Evolutionary conservation across 257 asterid genomes (phyloP).

Genomic region (Petunia axillaris): DNA sequence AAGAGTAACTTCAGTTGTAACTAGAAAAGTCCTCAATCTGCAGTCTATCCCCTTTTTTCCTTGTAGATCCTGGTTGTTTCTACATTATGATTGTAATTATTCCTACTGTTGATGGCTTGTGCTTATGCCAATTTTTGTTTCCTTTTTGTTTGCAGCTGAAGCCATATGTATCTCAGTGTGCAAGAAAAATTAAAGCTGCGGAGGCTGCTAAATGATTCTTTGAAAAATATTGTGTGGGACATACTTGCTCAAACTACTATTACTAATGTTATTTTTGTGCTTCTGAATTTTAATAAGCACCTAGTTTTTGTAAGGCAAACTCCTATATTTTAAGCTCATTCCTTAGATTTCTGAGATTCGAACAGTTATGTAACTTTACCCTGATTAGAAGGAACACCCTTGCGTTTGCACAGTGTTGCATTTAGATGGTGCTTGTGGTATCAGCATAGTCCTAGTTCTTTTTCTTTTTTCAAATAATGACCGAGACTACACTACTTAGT

Average conservation of each 20-base stretch:
- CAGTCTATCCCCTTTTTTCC: no score
- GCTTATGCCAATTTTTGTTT: background rate
- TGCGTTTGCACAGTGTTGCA: background rate
- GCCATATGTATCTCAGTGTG: conserved; percentile 73
- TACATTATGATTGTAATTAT: background rate
- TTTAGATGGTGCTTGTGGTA: background rate
- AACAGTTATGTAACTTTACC: background rate
- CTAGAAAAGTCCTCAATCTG: background rate
- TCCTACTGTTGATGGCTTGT: background rate
- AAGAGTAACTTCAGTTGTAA: background rate
- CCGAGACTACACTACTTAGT: no score
- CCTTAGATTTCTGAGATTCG: background rate
- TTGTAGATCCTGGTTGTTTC: no score
- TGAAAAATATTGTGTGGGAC: background rate
- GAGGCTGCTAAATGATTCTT: background rate
- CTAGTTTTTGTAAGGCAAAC: background rate
- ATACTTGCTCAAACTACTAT: background rate
- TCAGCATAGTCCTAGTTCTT: background rate
- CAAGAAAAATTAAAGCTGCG: conserved; percentile 39
- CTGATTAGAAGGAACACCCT: background rate
- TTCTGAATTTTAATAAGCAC: background rate
- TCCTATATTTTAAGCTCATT: background rate
- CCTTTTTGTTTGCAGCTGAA: conserved; percentile 53
- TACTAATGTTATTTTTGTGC: background rate
- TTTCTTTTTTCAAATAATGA: no score